Evolutionary conservation across 2,329 filamentous ascomycete species (phyloP).

Genomic region (Epicoccum nigrum): DNA sequence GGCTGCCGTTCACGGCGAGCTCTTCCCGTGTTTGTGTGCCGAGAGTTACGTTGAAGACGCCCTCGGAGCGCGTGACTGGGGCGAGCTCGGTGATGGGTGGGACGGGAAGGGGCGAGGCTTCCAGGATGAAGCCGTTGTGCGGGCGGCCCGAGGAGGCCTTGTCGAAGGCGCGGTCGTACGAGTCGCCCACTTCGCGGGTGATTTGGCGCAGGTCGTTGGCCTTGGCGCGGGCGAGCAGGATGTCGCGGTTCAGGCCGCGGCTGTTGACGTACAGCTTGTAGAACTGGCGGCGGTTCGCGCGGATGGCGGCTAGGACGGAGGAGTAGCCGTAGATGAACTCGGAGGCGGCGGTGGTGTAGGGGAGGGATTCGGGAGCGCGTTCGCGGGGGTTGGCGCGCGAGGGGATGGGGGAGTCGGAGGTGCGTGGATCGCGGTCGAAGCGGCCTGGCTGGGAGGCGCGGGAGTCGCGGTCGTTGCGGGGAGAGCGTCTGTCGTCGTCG

Average conservation of each 20-base stretch:
- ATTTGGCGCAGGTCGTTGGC: conserved; percentile 28
- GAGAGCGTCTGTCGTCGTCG: conserved; percentile 5
- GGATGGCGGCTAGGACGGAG: conserved; percentile 79
- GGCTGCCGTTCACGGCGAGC: conserved; percentile 70
- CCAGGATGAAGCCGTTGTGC: conserved; percentile 88
- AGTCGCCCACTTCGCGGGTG: conserved; percentile 61
- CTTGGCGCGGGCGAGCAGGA: conserved; percentile 28
- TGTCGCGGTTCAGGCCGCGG: conserved; percentile 27
- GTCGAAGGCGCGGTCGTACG: conserved; percentile 73
- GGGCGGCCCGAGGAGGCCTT: conserved; percentile 82
- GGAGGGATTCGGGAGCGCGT: conserved; percentile 53
- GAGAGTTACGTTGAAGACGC: conserved; percentile 47
- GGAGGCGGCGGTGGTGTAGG: conserved; percentile 83
- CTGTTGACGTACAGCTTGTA: conserved; percentile 79
- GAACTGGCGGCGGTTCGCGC: conserved; percentile 70
- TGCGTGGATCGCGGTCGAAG: too few species aligned
- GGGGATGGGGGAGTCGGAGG: conserved; percentile 7
- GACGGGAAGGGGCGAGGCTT: conserved; percentile 81
- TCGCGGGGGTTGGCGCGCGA: conserved; percentile 6
- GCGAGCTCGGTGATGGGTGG: conserved; percentile 68
- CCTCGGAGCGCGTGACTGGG: conserved; percentile 51
- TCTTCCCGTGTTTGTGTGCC: conserved; percentile 78
- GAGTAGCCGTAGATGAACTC: conserved; percentile 89
- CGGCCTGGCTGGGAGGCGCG: conserved; percentile 3
- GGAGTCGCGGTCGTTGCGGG: conserved; percentile 5